These are phyloP conservation scores for Patellifolia procumbens DNA, from an alignment of 179 eudicot species.

Conservation along the genomic window DNA sequence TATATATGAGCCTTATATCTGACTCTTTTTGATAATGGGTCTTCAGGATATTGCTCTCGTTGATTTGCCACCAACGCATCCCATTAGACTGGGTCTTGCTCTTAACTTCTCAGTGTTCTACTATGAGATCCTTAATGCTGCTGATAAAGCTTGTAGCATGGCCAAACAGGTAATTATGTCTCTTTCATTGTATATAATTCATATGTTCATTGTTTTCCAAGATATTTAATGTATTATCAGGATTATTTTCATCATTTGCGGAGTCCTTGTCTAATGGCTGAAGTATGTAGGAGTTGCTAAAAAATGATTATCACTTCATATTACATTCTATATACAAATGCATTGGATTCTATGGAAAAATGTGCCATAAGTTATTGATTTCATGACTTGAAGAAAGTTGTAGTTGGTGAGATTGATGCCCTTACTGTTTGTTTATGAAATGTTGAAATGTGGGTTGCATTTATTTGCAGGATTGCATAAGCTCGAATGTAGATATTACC, in stretches of 20 bases:
- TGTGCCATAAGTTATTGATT: background rate
- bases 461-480: background rate
- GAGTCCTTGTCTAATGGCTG: background rate
- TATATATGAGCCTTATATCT: background rate
- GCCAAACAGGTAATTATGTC: conserved; percentile 62
- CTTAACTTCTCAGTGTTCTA: conserved; percentile 77
- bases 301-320: background rate
- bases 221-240: background rate
- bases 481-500: background rate
- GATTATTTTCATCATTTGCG: background rate
- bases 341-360: background rate
- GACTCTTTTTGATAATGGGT: background rate
- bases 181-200: background rate
- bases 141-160: conserved; percentile 77
- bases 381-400: too few species aligned
- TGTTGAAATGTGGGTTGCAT: background rate
- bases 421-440: background rate
- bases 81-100: conserved; percentile 71
- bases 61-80: conserved; percentile 70
- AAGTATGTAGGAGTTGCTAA: background rate
- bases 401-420: too few species aligned
- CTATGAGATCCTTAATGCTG: conserved; percentile 68
- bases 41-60: conserved; percentile 58
- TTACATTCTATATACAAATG: too few species aligned
- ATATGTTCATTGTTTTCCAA: background rate